phyloP scores from a whole-genome alignment of 148 eudicot genomes.

The Fagopyrum esculentum region DNA sequence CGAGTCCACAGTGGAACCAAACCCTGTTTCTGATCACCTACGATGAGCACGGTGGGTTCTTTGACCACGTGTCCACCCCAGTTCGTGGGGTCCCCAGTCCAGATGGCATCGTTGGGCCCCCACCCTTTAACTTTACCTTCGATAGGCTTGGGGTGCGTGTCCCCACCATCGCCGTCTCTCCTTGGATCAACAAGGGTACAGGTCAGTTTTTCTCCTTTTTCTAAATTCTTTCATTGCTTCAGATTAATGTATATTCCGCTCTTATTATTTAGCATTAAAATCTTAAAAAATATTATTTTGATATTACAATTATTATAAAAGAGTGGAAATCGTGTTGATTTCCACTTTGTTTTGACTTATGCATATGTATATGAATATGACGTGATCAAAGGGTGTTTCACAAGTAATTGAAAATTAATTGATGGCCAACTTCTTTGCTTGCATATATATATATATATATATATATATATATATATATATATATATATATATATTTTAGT shows the following conservation, averaged over 20 bases:
- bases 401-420: not conserved
- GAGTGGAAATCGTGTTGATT: not conserved
- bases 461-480: too few species aligned
- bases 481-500: too few species aligned
- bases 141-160: conserved; percentile 70
- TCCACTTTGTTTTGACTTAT: not conserved
- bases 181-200: conserved; percentile 72
- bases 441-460: not conserved
- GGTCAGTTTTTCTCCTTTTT: conserved; percentile 26
- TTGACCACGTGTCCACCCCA: conserved; percentile 67
- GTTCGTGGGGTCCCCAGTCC: conserved; percentile 65
- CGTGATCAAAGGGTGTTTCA: not conserved
- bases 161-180: conserved; percentile 59
- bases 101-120: conserved; percentile 71
- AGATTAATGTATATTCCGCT: too few species aligned
- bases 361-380: not conserved
- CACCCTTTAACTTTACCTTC: conserved; percentile 46
- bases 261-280: too few species aligned
- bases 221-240: too few species aligned
- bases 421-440: not conserved
- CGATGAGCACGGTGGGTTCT: conserved; percentile 86
- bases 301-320: not conserved
- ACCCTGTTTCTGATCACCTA: conserved; percentile 63
- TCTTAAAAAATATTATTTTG: too few species aligned
- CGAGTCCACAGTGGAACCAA: conserved; percentile 85